Evolutionary conservation across 1,139 yeast species (phyloP).

Genomic region (Hanseniaspora sp.): DNA sequence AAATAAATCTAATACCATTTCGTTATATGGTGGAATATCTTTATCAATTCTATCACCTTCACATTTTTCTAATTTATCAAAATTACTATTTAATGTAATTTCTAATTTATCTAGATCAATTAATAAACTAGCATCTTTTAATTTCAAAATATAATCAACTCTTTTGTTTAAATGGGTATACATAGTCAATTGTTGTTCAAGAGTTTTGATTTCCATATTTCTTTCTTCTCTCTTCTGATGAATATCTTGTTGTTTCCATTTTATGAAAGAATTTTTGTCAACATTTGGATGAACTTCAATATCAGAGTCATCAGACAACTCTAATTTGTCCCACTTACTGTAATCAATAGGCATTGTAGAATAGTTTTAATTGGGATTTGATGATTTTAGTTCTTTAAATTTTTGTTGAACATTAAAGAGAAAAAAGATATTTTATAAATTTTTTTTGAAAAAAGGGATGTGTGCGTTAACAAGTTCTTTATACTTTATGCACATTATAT

Average conservation of each 20-base stretch:
- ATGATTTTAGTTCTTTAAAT: background rate
- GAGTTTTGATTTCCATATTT: slow-evolving; percentile 60
- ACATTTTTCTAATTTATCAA: slow-evolving; percentile 50
- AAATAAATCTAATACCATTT: slow-evolving; percentile 83
- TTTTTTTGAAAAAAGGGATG: no score
- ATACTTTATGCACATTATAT: no score
- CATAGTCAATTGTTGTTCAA: slow-evolving; percentile 66
- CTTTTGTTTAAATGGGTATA: slow-evolving; percentile 63
- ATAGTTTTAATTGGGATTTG: background rate
- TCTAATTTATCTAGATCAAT: slow-evolving; percentile 35
- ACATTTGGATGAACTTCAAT: slow-evolving; percentile 97
- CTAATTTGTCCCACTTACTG: slow-evolving; percentile 95
- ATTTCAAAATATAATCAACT: slow-evolving; percentile 49
- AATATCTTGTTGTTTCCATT: slow-evolving; percentile 95
- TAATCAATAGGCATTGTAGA: slow-evolving; percentile 69
- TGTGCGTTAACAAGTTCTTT: no score
- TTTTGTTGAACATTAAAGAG: no score
- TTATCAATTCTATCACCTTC: slow-evolving; percentile 43
- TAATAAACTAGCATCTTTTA: slow-evolving; percentile 23
- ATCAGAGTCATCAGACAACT: slow-evolving; percentile 90
- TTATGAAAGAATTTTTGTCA: slow-evolving; percentile 81
- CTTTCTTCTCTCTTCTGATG: slow-evolving; percentile 84
- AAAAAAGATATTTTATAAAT: no score
- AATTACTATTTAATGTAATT: slow-evolving; percentile 37
- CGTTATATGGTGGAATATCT: slow-evolving; percentile 72